Evolutionary conservation across 225 moss, liverwort and hornwort species (phyloP).

Genomic region (Lunularia cruciata): DNA sequence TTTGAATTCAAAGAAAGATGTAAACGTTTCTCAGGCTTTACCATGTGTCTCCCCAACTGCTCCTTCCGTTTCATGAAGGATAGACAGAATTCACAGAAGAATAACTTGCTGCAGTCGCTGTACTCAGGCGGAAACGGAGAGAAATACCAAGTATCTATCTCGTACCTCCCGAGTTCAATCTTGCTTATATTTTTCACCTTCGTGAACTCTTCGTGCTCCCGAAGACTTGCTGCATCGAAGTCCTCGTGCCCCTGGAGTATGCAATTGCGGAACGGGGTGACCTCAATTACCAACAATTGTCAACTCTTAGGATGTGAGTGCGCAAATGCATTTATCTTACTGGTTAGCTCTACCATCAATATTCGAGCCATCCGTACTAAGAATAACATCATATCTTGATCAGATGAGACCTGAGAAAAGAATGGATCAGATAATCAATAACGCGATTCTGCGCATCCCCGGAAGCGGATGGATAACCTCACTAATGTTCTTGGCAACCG

Average conservation of each 20-base stretch:
- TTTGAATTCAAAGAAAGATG: not conserved
- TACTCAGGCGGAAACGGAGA: constrained; percentile 96
- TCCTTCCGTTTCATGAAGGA: constrained; percentile 98
- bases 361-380: too few species aligned
- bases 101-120: constrained; percentile 84
- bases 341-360: too few species aligned
- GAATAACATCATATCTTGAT: too few species aligned
- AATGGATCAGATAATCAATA: too few species aligned
- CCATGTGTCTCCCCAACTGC: constrained; percentile 89
- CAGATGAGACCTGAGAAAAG: too few species aligned
- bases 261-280: too few species aligned
- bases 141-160: constrained; percentile 99
- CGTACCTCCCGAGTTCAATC: constrained; percentile 91
- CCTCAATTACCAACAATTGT: not conserved
- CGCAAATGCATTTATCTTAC: too few species aligned
- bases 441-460: too few species aligned
- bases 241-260: constrained; percentile 91
- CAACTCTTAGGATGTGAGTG: too few species aligned
- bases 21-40: constrained; percentile 11
- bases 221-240: constrained; percentile 87
- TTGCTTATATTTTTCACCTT: constrained; percentile 96
- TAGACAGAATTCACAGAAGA: constrained; percentile 94
- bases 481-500: too few species aligned
- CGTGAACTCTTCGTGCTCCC: constrained; percentile 96
- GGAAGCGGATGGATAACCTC: too few species aligned